Conservation (phyloP, 805 yeast genomes). For the Starmerella powellii region DNA sequence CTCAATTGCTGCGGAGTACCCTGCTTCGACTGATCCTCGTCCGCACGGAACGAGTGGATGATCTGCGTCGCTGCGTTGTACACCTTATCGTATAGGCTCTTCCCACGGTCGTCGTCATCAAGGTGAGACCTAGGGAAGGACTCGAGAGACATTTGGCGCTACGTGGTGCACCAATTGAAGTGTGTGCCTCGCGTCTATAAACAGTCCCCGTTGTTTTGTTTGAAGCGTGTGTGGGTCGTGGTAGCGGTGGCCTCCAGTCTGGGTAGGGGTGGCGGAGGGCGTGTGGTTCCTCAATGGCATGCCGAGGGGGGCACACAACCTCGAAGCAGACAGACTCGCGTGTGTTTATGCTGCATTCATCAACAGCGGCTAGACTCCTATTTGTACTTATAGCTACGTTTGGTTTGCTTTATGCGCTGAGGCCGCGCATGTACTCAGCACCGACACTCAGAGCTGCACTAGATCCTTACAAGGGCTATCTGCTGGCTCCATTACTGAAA, state of each 20-base stretch:
- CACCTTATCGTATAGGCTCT: conserved; percentile 17
- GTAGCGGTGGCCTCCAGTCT: too few species aligned
- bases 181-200: too few species aligned
- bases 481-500: conserved; percentile 20
- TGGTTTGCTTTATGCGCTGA: too few species aligned
- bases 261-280: too few species aligned
- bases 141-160: conserved; percentile 10
- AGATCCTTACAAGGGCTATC: conserved; percentile 17
- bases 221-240: too few species aligned
- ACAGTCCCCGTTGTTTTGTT: too few species aligned
- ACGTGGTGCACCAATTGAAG: not conserved
- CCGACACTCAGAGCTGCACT: conserved; percentile 1
- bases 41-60: conserved; percentile 14
- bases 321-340: too few species aligned
- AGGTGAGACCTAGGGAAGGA: conserved; percentile 16
- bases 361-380: too few species aligned
- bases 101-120: conserved; percentile 8
- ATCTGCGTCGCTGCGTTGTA: conserved; percentile 20
- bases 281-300: too few species aligned
- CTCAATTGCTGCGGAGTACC: not conserved
- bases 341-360: too few species aligned
- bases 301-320: too few species aligned
- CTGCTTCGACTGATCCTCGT: conserved; percentile 7
- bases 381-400: too few species aligned
- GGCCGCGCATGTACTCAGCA: not conserved